A percentile compares a stretch with the other conserved stretches of the same genome.
phyloP scores from a whole-genome alignment of 768 basidiomycete genomes.

The Auricularia cornea region DNA sequence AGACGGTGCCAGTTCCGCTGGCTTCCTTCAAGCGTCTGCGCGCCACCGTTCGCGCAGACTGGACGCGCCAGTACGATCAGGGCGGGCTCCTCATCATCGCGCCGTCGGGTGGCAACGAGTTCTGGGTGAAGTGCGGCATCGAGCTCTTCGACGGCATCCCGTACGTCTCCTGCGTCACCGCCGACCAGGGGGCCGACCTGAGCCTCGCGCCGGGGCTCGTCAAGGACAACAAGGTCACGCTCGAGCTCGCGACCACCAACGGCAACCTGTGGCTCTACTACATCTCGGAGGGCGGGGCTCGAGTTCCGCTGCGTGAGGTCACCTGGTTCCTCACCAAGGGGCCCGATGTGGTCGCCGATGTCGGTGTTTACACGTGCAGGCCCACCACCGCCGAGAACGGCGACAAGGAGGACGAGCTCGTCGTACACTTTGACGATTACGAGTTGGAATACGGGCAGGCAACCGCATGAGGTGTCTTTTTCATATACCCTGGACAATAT shows the following conservation, averaged over 20 bases:
- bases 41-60: constrained; percentile 19
- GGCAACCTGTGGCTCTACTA: constrained; percentile 19
- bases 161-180: constrained; percentile 19
- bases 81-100: constrained; percentile 20
- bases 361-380: constrained; percentile 17
- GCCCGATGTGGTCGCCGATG: constrained; percentile 8
- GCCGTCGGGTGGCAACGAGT: not conserved
- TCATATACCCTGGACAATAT: no score
- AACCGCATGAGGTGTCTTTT: no score
- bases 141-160: constrained; percentile 19
- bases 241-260: constrained; percentile 2
- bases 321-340: constrained; percentile 19
- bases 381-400: constrained; percentile 11
- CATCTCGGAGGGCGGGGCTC: constrained; percentile 4
- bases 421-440: constrained; percentile 12
- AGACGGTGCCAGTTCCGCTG: constrained; percentile 6
- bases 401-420: constrained; percentile 6
- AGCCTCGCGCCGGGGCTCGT: constrained; percentile 13
- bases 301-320: constrained; percentile 18
- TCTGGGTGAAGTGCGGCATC: constrained; percentile 24
- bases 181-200: constrained; percentile 19
- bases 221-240: not conserved
- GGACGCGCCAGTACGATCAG: constrained; percentile 24
- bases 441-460: no score
- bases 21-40: constrained; percentile 15